Evolutionary conservation across 176 grass and related monocot species (phyloP).

Genomic region (Triticum monococcum): DNA sequence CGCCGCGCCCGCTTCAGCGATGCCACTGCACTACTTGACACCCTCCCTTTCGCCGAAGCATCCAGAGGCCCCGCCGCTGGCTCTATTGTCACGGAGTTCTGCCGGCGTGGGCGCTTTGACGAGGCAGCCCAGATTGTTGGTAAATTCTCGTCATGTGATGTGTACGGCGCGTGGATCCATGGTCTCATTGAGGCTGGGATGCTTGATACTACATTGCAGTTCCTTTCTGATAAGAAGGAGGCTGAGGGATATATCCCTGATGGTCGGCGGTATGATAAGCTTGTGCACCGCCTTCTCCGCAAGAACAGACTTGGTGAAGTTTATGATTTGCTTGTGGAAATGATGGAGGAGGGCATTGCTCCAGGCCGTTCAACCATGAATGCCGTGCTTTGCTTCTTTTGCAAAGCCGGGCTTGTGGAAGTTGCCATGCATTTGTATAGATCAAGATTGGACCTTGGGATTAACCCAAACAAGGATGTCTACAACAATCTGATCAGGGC

Average conservation of each 20-base stretch:
- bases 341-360: constrained; percentile 92
- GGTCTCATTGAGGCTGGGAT: constrained; percentile 47
- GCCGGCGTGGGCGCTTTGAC: constrained; percentile 37
- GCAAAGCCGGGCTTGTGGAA: constrained; percentile 94
- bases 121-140: constrained; percentile 60
- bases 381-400: constrained; percentile 85
- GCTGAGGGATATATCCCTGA: constrained; percentile 74
- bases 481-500: constrained; percentile 77
- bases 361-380: constrained; percentile 71
- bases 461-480: constrained; percentile 60
- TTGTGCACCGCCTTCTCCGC: constrained; percentile 56
- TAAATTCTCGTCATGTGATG: constrained; percentile 57
- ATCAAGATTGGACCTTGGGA: constrained; percentile 68
- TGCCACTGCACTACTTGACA: constrained; percentile 62
- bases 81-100: constrained; percentile 46
- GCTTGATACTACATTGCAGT: constrained; percentile 56
- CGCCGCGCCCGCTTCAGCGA: constrained; percentile 39
- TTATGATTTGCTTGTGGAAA: constrained; percentile 83
- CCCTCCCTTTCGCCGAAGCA: constrained; percentile 37
- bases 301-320: constrained; percentile 59
- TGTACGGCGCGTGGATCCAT: constrained; percentile 64
- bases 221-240: constrained; percentile 70
- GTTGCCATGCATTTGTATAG: constrained; percentile 72
- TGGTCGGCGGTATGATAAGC: constrained; percentile 42
- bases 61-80: constrained; percentile 37